Evolutionary conservation across 768 basidiomycete species (phyloP), one percentile per base, ranked within the genome.

Genomic region (Erythrobasidium yunnanense): DNA sequence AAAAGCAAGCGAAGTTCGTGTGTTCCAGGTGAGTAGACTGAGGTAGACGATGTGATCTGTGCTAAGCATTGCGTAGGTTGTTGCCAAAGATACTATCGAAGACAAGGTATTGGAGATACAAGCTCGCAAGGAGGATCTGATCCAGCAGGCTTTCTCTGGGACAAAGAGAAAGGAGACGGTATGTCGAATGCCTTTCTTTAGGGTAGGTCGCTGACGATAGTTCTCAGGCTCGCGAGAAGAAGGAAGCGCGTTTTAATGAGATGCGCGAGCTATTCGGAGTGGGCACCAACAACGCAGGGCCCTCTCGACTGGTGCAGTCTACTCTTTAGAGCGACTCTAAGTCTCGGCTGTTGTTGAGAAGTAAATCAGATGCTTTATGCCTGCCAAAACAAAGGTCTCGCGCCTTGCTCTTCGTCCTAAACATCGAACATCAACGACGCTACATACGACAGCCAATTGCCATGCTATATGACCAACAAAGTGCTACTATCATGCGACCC

Each of bases 51-150:
- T 70, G 67, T 5, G 11, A 52, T n/a, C 33, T 27, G 18, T 50
- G 0, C 65, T 70, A 18, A 53, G 52, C 20, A 63, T 71, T 29
- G 69, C 69, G 62, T 70, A 72, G 65, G 49, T 73, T 32, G 66
- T 72, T 34, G 71, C 73, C 1, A 69, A 71, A 22, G 53, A 68
- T n/a, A 72, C 73, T 1, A 66, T 73, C 58, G 73, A 73, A 60
- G 66, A 69, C 13, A 58, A 67, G 23, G 71, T 73, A 2, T 70
- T 73, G 29, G 65, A 56, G 51, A 71, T 73, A 7, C 73, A 73
- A 57, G 66, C 50, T 45, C 30, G 57, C 30, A 73, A 73, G 68
- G 56, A 73, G 15, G 49, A 45, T 4, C 57, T 73, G 49, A 71
- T 73, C 30, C 53, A 68, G 2, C 56, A 67, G 54, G 73, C 58